Base-by-base conservation (phyloP, 2,329 filamentous ascomycete species). In the Aureobasidium namibiae region DNA sequence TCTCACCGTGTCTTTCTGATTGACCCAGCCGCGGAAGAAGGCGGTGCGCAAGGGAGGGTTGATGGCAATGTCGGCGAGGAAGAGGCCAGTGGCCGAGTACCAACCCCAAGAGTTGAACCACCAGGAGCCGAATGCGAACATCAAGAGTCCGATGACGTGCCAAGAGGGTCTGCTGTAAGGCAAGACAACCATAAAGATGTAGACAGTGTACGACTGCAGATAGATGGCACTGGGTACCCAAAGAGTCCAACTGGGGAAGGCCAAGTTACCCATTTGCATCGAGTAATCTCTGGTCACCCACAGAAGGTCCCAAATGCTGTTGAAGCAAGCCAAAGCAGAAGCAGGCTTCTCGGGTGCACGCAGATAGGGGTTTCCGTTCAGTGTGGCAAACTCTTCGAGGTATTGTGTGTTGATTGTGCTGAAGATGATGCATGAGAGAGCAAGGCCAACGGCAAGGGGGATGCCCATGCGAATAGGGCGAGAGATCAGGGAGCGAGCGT, bases 61-160 rank as follows among this genome's bases (percentile, higher is more conserved):
- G 57, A 74, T 66, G 14, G 74, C 70, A 16, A 71, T 67, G 57
- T 78, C 76, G 6, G 73, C 70, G 26, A 78, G 63, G 7, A 66
- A 67, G 0, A 78, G 68, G 5, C 73, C 75, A 1, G 73, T 72
- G 41, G 77, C 69, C 16, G 73, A 72, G 61, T 74, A 78, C 75
- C 75, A 78, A 0, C 75, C 75, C 73, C 75, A 78, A 10, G 70
- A 73, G 63, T 77, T 73, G 6, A 76, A 73, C 76, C 76, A 78
- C 69, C 73, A 78, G 1, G 76, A 75, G 3, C 74, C 72, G 31
- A 74, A 42, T 58, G 77, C 70, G 66, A 78, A 77, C 23, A 67
- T 60, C n/a, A 72, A 50, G 26, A 73, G 65, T 2, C 70, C 72
- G 53, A 72, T 70, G 4, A 76, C 64, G 11, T 74, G 71, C 74